Base-by-base conservation (phyloP, 331 rosid genomes). In the Phaseolus coccineus region DNA sequence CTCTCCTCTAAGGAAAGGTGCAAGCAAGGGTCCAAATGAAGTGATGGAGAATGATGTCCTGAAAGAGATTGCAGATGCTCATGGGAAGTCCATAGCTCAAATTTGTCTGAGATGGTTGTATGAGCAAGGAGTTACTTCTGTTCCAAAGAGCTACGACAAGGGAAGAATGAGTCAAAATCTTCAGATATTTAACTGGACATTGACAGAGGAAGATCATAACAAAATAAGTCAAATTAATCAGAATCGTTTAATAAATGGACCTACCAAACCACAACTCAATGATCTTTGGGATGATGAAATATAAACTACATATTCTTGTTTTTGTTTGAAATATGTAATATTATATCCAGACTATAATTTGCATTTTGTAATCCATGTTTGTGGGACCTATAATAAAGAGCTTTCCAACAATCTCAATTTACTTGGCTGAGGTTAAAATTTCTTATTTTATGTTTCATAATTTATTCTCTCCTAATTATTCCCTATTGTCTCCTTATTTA, bases 1-100 rank as follows among this genome's bases (percentile, higher is more conserved):
- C 30, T 86, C 81, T 0, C 89, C 89, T 0, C 28, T 86, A 27
- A 80, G 89, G 58, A 83, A 83, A 61, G 89, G 87, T 22, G 87
- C 63, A 0, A 77, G 89, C 63, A 80, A 69, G 8, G 85, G 89
- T 0, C 71, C 83, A 1, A 86, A 86, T 33, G 85, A 83, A 2
- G 87, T 81, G 4, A 86, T 86, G 87, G 87, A 86, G 70, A 86
- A 73, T 8, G 87, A 86, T 16, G 11, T 77, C 56, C 42, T 83
- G 8, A 76, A 83, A 48, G 81, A 77, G 19, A 86, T 86, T 3
- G 89, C 89, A 10, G 81, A 86, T n/a, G 77, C 42, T 3, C 84
- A 68, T 28, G 81, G 83, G 4, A 86, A 83, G 50, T 80, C 89
- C 0, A 56, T 63, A 9, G 83, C 89, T 0, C 89, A 86, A 37